These are phyloP conservation scores for Paramicrosporidium saccamoebae DNA, from an alignment of 371 early-diverging fungal genomes.

Conservation along the genomic window DNA sequence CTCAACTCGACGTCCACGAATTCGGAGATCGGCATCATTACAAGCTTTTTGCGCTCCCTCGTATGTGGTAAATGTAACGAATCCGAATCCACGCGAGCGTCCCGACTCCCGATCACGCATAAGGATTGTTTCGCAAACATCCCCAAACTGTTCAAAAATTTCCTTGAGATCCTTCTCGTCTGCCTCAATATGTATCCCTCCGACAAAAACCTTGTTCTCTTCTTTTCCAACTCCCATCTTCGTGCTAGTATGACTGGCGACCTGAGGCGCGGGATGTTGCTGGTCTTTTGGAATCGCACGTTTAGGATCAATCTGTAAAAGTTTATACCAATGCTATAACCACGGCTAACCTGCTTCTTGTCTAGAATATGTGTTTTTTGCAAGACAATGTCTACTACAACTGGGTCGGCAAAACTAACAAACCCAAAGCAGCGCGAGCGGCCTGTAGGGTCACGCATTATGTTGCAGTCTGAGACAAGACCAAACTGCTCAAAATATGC, in stretches of 20 bases:
- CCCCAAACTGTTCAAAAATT: slow-evolving; percentile 10
- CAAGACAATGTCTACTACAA: slow-evolving; percentile 26
- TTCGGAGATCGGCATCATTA: slow-evolving; percentile 5
- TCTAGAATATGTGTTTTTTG: slow-evolving; percentile 35
- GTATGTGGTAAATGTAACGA: slow-evolving; percentile 16
- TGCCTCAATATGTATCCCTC: slow-evolving; percentile 21
- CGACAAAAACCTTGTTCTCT: slow-evolving; percentile 22
- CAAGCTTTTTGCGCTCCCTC: slow-evolving; percentile 10
- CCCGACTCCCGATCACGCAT: slow-evolving; percentile 13
- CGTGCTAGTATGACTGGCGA: slow-evolving; percentile 1
- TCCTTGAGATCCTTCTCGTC: slow-evolving; percentile 12
- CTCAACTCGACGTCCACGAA: slow-evolving; percentile 15
- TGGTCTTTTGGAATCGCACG: slow-evolving; percentile 38
- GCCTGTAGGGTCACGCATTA: slow-evolving; percentile 52
- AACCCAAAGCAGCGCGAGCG: slow-evolving; percentile 70
- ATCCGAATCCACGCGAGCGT: slow-evolving; percentile 44
- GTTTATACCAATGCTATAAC: too few species aligned
- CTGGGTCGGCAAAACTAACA: slow-evolving; percentile 30
- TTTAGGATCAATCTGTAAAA: slow-evolving; percentile 49
- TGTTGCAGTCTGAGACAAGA: too few species aligned
- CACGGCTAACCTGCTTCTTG: slow-evolving; percentile 29
- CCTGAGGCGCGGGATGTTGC: slow-evolving; percentile 3
- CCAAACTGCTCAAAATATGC: too few species aligned
- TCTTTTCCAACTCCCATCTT: slow-evolving; percentile 2
- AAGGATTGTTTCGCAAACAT: slow-evolving; percentile 8